Base-by-base conservation (phyloP, 1,139 yeast species). In the Tardiomyces depauwii region DNA sequence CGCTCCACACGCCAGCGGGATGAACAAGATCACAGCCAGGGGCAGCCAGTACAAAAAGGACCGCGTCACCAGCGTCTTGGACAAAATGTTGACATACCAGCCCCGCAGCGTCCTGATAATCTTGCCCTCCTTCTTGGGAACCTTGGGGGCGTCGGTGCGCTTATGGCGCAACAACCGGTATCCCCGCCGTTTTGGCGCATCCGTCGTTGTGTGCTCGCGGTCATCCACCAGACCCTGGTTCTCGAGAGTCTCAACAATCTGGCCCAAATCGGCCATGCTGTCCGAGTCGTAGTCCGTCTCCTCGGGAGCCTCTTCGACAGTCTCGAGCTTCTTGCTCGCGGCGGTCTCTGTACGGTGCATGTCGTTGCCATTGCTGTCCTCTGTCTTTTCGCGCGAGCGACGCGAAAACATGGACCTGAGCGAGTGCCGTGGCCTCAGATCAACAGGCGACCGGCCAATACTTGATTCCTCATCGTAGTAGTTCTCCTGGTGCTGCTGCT, bases 1-100 rank as follows among this genome's bases (percentile, higher is more conserved):
- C 2, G 69, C 70, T 23, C 70, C 71, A 7, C 60, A 57, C 1
- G 70, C 68, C 36, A 67, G 56, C 1, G 72, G 72, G 39, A 67
- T 53, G 42, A 68, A 67, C 45, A 67, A 49, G 12, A 67, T 53
- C 16, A 58, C 33, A 9, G 71, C 72, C 27, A 67, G 51, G 9
- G 71, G 71, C 27, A 67, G 45, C 70, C 71, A 65, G 51, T 56
- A 64, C 19, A 65, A 55, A 18, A 67, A 55, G 40, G 61, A 49
- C 16, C 71, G 57, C 13, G 68, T 60, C 41, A 65, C 33, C 18
- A 66, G 56, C 4, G 68, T 56, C 47, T 54, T 52, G 36, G 56
- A 47, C 39, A 64, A 51, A 25, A 66, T 47, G 9, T 51, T 40
- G 32, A 53, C 51, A 46, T 62, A 61, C 28, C 56, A 28, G 11